These are phyloP conservation scores for Candida rishiriensis DNA, from an alignment of 805 yeast species.

Conservation along the genomic window DNA sequence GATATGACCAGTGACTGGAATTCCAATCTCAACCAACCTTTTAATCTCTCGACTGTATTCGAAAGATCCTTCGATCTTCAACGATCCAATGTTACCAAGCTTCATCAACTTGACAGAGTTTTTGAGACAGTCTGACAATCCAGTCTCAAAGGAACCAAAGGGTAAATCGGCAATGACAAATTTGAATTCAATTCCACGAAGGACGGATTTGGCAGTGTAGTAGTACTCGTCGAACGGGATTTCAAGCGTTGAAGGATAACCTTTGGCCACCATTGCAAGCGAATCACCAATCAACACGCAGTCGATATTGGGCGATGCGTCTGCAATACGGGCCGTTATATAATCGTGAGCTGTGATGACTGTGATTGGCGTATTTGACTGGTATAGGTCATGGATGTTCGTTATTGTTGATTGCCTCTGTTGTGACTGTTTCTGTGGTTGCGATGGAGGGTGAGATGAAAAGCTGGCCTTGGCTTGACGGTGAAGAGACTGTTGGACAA, in stretches of 20 bases:
- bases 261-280: constrained; percentile 85
- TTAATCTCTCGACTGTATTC: constrained; percentile 52
- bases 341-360: constrained; percentile 84
- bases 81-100: constrained; percentile 57
- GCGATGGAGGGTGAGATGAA: constrained; percentile 15
- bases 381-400: constrained; percentile 19
- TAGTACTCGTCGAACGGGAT: constrained; percentile 75
- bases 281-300: constrained; percentile 86
- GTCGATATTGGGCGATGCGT: constrained; percentile 60
- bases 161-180: constrained; percentile 83
- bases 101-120: constrained; percentile 54
- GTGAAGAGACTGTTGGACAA: too few species aligned
- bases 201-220: constrained; percentile 70
- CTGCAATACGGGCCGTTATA: constrained; percentile 67
- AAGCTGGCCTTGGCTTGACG: background rate
- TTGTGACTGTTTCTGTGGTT: constrained; percentile 1
- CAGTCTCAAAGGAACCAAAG: constrained; percentile 76
- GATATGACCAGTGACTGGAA: constrained; percentile 87
- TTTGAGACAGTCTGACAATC: constrained; percentile 57
- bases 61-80: constrained; percentile 81
- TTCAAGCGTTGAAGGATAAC: constrained; percentile 72
- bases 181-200: constrained; percentile 62
- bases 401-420: constrained; percentile 19
- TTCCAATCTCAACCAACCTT: constrained; percentile 61
- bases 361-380: constrained; percentile 20